Evolutionary conservation across 768 basidiomycete species (phyloP).

Genomic region (Tylopilus rubrobrunneus): DNA sequence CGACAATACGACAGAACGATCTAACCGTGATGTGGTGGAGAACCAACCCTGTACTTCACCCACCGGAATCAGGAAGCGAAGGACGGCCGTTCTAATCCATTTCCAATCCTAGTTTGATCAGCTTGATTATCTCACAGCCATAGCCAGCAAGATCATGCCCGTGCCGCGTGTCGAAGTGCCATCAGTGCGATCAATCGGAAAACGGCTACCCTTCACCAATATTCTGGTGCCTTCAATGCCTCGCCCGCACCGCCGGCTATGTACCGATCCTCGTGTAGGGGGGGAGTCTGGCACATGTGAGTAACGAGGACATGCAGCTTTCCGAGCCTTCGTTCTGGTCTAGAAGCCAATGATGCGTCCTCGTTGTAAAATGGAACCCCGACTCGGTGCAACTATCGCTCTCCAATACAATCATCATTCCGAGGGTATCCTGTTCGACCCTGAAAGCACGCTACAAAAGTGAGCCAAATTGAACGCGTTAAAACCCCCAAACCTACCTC

Average conservation of each 20-base stretch:
- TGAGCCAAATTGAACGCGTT: background rate
- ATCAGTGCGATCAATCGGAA: background rate
- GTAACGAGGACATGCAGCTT: background rate
- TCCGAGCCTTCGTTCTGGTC: background rate
- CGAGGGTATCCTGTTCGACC: background rate
- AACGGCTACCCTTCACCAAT: background rate
- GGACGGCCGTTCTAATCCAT: background rate
- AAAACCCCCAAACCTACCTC: background rate
- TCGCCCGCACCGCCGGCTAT: background rate
- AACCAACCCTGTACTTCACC: too few species aligned
- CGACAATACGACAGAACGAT: too few species aligned
- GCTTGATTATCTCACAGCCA: background rate
- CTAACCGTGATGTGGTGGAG: too few species aligned
- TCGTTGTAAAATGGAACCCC: background rate
- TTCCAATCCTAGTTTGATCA: background rate
- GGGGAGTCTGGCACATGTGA: background rate
- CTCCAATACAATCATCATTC: background rate
- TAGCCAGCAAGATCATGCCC: background rate
- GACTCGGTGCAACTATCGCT: background rate
- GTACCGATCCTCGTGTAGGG: background rate
- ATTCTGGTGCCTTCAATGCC: background rate
- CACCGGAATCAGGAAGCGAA: background rate
- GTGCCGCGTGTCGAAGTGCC: background rate
- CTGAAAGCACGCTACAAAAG: background rate
- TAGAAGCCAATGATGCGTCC: background rate